Evolutionary conservation across 768 basidiomycete species (phyloP), one percentile per base, ranked within the genome.

Genomic region (Mrakia frigida): DNA sequence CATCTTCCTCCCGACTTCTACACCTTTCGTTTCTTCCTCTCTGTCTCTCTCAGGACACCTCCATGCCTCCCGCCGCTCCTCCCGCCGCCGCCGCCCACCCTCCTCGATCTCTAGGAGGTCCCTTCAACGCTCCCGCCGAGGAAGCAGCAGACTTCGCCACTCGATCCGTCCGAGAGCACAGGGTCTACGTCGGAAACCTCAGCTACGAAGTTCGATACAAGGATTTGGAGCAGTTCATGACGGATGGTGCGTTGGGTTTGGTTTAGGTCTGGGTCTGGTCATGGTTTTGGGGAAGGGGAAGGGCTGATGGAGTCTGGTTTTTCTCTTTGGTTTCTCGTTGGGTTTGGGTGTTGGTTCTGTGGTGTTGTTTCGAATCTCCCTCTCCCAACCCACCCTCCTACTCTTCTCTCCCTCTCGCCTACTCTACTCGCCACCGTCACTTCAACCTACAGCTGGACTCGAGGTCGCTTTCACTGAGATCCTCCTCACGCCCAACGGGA

Each of bases 391-490:
- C 33, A 14, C 33, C 70, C 43, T 28, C 33, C 63, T 21, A 33
- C 63, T 65, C 63, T 46, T 53, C 4, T n/a, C 13, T 59, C 37
- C 28, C 31, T 46, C 63, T 21, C 6, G 9, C 25, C 23, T 70
- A 6, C 33, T 11, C 28, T 11, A 56, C 65, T 23, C 53, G 10
- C 7, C 43, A 50, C 13, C 37, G 3, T 65, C 63, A 31, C 31
- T 13, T 6, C 43, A 7, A 25, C 28, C 74, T 9, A 18, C 72
- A 78, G 77, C 77, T 33, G 96, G 96, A 88, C 77, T 78, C 53
- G 94, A 95, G 88, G 95, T 98, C 83, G 90, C 96, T 85, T 99
- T 99, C 89, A 92, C 96, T 88, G 96, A 99, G 90, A 94, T 99
- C 81, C 89, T 99, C 82, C 87, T 94, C 80, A 97, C 97, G 9